Evolutionary conservation across 176 grass and related monocot species (phyloP), one percentile per base, ranked within the genome.

Genomic region (Leersia perrieri): DNA sequence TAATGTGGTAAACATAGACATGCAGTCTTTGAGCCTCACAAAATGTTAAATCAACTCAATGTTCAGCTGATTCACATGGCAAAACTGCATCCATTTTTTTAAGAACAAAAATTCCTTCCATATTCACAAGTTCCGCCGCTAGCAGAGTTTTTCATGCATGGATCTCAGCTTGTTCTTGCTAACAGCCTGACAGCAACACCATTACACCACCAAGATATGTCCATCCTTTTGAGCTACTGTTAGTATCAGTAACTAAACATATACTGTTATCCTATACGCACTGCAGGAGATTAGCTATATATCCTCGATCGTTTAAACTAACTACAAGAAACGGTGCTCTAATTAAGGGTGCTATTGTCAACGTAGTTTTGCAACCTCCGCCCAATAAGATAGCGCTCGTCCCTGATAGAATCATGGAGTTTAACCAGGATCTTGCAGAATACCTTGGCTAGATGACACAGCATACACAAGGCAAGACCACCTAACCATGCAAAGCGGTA

Each of bases 401-500:
- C 90, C 87, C 72, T 80, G 27, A 92, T 89, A n/a, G 55, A 75
- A 62, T 84, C 68, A 5, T 89, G 90, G 70, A 89, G 66, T 47
- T 39, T 89, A 28, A 66, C 67, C 20, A 89, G 23, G 15, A 66
- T 44, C 33, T 41, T 55, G 28, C 31, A 72, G 33, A 86, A 35
- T 39, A 27, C 40, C 63, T 82, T 89, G 47, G 66, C 61, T 16
- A 72, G 5, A 49, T 74, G 70, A 32, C 44, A 92, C 16, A 89
- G 68, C 36, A 14, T 34, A 31, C 11, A 60, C 11, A 86, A 30
- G 26, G 72, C 62, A 3, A 86, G 70, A 40, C 76, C 63, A 39
- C 79, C 87, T n/a, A 89, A 14, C 87, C 90, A 92, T 22, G 87
- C 83, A 72, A 92, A 92, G 51, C 81, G 83, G 51, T 84, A 83